Evolutionary conservation across 169 alveolate species (phyloP).

Genomic region (Eimeria brunetti): DNA sequence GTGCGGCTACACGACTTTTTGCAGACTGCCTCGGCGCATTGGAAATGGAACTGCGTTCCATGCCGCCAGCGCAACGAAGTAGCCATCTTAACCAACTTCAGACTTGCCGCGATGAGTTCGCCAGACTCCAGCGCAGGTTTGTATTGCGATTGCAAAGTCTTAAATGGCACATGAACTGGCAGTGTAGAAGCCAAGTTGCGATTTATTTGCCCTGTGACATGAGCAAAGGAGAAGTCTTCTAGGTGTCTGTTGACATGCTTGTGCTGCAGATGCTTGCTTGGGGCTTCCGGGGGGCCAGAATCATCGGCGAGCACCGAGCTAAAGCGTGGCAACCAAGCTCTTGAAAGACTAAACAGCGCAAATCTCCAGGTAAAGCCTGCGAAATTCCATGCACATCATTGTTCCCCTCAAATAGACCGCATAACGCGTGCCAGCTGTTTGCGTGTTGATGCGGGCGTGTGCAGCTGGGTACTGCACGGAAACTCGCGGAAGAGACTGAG

Average conservation of each 20-base stretch:
- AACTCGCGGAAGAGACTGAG: slow-evolving; percentile 71
- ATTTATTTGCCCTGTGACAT: not conserved
- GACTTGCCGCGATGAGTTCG: slow-evolving; percentile 51
- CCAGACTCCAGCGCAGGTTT: slow-evolving; percentile 64
- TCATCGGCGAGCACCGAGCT: slow-evolving; percentile 22
- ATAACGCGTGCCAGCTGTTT: not conserved
- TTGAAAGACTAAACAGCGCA: slow-evolving; percentile 44
- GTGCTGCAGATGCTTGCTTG: slow-evolving; percentile 45
- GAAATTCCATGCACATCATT: not conserved
- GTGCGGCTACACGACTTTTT: not conserved
- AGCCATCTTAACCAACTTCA: slow-evolving; percentile 29
- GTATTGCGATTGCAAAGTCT: not conserved
- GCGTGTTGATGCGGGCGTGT: not conserved
- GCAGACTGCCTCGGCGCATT: slow-evolving; percentile 69
- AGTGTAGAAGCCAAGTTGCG: not conserved
- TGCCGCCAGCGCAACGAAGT: slow-evolving; percentile 49
- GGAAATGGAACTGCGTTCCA: slow-evolving; percentile 72
- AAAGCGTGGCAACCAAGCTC: not conserved
- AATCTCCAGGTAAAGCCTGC: slow-evolving; percentile 20
- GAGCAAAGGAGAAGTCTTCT: not conserved
- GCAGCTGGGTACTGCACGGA: slow-evolving; percentile 62
- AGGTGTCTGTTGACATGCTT: not conserved
- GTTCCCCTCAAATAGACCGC: not conserved
- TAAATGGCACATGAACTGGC: too few species aligned
- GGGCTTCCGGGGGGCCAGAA: slow-evolving; percentile 9